These are phyloP conservation scores for Wilcoxina mikolae DNA, from an alignment of 495 filamentous ascomycete species.

Conservation along the genomic window DNA sequence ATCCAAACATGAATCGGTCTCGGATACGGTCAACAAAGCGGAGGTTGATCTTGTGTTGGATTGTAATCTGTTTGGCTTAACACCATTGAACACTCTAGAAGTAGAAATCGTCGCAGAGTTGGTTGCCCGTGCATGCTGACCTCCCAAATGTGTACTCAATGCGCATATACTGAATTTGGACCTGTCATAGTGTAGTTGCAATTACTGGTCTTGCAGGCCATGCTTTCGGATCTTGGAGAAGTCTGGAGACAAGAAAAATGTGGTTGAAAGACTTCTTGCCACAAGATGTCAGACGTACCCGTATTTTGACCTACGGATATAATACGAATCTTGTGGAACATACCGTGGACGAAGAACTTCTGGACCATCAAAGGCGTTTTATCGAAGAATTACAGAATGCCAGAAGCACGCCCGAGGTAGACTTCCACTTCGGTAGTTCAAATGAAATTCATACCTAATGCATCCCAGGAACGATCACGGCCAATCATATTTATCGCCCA, in stretches of 20 bases:
- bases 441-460: not conserved
- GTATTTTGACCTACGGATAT: constrained; percentile 6
- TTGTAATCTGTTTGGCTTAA: constrained; percentile 5
- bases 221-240: constrained; percentile 8
- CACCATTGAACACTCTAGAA: constrained; percentile 7
- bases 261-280: constrained; percentile 6
- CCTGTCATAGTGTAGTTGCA: not conserved
- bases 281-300: not conserved
- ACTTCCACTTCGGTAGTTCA: not conserved
- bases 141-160: not conserved
- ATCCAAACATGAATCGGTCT: not conserved
- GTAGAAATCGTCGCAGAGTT: constrained; percentile 4
- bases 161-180: not conserved
- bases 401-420: not conserved
- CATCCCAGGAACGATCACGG: not conserved
- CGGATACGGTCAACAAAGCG: not conserved
- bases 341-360: not conserved
- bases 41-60: not conserved
- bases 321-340: constrained; percentile 2
- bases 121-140: not conserved
- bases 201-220: constrained; percentile 1
- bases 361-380: constrained; percentile 5
- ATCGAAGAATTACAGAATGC: not conserved
- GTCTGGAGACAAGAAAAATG: not conserved
- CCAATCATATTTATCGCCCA: constrained; percentile 6